Percentiles rank a stretch among this genome's conserved stretches.
phyloP scores from a whole-genome alignment of 768 basidiomycete genomes.

The Russula emetica region DNA sequence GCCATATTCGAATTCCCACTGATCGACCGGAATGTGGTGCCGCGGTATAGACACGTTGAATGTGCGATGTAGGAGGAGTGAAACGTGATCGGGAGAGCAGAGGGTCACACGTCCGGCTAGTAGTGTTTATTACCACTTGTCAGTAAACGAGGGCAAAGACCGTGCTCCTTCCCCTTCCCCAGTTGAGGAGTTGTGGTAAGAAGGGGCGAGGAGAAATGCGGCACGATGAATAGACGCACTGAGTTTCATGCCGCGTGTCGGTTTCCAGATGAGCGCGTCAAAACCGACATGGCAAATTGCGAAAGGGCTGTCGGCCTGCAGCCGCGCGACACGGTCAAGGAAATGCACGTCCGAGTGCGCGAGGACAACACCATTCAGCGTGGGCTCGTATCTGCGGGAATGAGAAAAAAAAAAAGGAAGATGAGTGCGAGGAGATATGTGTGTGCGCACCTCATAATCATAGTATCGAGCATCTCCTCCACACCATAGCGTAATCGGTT shows the following conservation, averaged over 20 bases:
- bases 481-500: conserved; percentile 67
- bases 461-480: conserved; percentile 87
- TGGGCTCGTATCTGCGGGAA: conserved; percentile 71
- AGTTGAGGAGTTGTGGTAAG: not conserved
- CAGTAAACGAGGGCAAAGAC: not conserved
- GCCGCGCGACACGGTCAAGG: conserved; percentile 54
- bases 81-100: conserved; percentile 88
- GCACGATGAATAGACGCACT: conserved; percentile 43
- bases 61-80: conserved; percentile 82
- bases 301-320: conserved; percentile 84
- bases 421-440: not conserved
- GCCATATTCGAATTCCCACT: conserved; percentile 85
- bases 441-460: conserved; percentile 82
- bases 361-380: conserved; percentile 82
- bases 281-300: conserved; percentile 70
- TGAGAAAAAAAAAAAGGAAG: not conserved
- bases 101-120: conserved; percentile 77
- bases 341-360: conserved; percentile 79
- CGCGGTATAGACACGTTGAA: conserved; percentile 96
- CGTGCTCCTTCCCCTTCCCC: not conserved
- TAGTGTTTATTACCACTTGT: conserved; percentile 33
- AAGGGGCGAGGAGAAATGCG: not conserved
- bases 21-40: conserved; percentile 76
- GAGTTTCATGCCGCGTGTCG: conserved; percentile 73
- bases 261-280: conserved; percentile 86